phyloP scores from a whole-genome alignment of 2,329 filamentous ascomycete species.

The Fusarium chlamydosporum region DNA sequence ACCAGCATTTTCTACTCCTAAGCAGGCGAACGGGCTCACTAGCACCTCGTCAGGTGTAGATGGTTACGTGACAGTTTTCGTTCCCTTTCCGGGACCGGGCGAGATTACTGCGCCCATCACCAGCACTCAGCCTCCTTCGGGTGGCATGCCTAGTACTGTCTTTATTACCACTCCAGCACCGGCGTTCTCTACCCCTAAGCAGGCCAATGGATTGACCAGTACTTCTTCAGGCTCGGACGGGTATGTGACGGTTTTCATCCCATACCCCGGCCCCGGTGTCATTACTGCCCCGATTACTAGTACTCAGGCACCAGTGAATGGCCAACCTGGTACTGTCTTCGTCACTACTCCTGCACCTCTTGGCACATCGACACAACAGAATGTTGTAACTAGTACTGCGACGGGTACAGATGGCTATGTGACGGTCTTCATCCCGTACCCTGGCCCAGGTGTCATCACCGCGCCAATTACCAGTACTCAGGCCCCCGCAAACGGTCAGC shows the following conservation, averaged over 20 bases:
- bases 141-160: slow-evolving; percentile 25
- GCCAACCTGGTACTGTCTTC: slow-evolving; percentile 23
- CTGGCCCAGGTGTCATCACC: slow-evolving; percentile 18
- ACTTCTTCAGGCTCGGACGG: slow-evolving; percentile 18
- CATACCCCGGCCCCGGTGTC: slow-evolving; percentile 6
- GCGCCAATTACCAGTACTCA: slow-evolving; percentile 19
- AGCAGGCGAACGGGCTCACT: slow-evolving; percentile 3
- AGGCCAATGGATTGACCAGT: slow-evolving; percentile 8
- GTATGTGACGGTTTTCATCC: slow-evolving; percentile 26
- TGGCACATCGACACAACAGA: slow-evolving; percentile 7
- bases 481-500: slow-evolving; percentile 6
- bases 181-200: slow-evolving; percentile 3
- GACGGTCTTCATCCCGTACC: slow-evolving; percentile 18
- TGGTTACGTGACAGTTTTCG: slow-evolving; percentile 30
- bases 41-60: slow-evolving; percentile 17
- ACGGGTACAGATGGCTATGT: slow-evolving; percentile 26
- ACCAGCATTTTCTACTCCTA: background rate
- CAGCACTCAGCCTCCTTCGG: slow-evolving; percentile 7
- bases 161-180: slow-evolving; percentile 15
- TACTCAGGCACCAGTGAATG: slow-evolving; percentile 6
- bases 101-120: slow-evolving; percentile 25
- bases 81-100: slow-evolving; percentile 13
- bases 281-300: slow-evolving; percentile 23
- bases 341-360: slow-evolving; percentile 22
- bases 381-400: slow-evolving; percentile 6